These are phyloP conservation scores for Sphaerulina musiva DNA, from an alignment of 2,329 filamentous ascomycete genomes.

Conservation along the genomic window DNA sequence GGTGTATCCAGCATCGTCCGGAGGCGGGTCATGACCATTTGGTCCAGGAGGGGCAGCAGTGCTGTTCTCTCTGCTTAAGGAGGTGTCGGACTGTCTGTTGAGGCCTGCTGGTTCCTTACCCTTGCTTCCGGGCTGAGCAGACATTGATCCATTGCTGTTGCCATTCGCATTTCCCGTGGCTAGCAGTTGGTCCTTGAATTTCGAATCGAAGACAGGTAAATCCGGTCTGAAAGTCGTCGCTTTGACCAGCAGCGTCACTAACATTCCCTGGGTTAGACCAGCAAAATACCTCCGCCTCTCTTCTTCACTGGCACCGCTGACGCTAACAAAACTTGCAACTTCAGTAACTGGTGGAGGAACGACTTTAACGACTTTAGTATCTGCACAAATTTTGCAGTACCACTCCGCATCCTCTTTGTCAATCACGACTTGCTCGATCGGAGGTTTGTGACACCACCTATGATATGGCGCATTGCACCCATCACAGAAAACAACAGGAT, in stretches of 20 bases:
- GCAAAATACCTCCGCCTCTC: conserved; percentile 49
- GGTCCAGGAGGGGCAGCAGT: conserved; percentile 32
- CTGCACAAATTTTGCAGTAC: conserved; percentile 61
- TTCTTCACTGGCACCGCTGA: conserved; percentile 27
- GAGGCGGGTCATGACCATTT: conserved; percentile 1
- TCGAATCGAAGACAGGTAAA: conserved; percentile 57
- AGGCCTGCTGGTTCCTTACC: neutral
- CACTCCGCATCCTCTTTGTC: conserved; percentile 61
- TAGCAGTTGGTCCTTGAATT: conserved; percentile 15
- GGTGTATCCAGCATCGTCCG: conserved; percentile 50
- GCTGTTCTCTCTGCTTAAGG: conserved; percentile 17
- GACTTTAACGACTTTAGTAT: conserved; percentile 41
- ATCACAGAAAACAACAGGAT: conserved; percentile 81
- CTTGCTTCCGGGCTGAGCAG: neutral
- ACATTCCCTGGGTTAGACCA: conserved; percentile 52
- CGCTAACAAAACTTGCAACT: conserved; percentile 37
- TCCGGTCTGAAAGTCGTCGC: conserved; percentile 57
- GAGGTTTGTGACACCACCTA: conserved; percentile 71
- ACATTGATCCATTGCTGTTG: neutral
- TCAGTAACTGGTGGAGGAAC: conserved; percentile 38
- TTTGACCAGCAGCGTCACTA: conserved; percentile 60
- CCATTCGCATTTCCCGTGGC: conserved; percentile 11
- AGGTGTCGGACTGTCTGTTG: neutral
- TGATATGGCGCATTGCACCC: conserved; percentile 75
- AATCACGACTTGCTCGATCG: conserved; percentile 63